These are phyloP conservation scores for Mycena indigotica DNA, from an alignment of 768 basidiomycete genomes.

Conservation along the genomic window DNA sequence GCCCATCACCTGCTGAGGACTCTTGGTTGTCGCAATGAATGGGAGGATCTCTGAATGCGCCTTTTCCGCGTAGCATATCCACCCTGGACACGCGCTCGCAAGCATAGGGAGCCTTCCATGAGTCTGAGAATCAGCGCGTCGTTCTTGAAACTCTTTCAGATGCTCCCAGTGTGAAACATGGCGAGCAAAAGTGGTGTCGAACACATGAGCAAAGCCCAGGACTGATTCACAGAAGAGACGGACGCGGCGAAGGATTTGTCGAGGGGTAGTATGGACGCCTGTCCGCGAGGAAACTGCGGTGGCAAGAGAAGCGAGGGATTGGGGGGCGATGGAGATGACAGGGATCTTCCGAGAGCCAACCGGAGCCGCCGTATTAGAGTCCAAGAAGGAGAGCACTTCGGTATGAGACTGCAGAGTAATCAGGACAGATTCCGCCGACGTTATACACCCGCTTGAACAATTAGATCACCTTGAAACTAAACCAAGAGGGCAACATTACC, in stretches of 20 bases:
- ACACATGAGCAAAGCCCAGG: slow-evolving; percentile 80
- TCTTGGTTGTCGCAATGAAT: slow-evolving; percentile 85
- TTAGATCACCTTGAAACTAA: background rate
- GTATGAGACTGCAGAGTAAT: slow-evolving; percentile 95
- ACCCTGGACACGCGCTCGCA: slow-evolving; percentile 95
- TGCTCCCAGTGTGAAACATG: slow-evolving; percentile 86
- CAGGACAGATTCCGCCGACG: slow-evolving; percentile 95
- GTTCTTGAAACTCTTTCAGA: slow-evolving; percentile 76
- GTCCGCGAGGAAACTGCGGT: slow-evolving; percentile 56
- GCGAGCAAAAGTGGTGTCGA: slow-evolving; percentile 94
- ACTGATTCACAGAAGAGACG: slow-evolving; percentile 65
- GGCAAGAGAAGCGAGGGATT: slow-evolving; percentile 80
- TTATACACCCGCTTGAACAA: slow-evolving; percentile 85
- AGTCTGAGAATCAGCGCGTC: slow-evolving; percentile 43
- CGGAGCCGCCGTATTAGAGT: slow-evolving; percentile 48
- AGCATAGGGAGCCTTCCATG: slow-evolving; percentile 77
- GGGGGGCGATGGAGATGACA: slow-evolving; percentile 87
- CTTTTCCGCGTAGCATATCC: slow-evolving; percentile 99
- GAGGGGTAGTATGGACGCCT: slow-evolving; percentile 47
- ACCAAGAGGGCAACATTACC: slow-evolving; percentile 50
- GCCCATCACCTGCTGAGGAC: slow-evolving; percentile 94
- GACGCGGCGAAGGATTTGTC: slow-evolving; percentile 69
- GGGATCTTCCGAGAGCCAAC: slow-evolving; percentile 53
- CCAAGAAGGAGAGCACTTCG: slow-evolving; percentile 83
- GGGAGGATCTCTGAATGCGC: slow-evolving; percentile 92